These are phyloP conservation scores for Naganishia friedmannii DNA, from an alignment of 768 basidiomycete species.

Conservation along the genomic window DNA sequence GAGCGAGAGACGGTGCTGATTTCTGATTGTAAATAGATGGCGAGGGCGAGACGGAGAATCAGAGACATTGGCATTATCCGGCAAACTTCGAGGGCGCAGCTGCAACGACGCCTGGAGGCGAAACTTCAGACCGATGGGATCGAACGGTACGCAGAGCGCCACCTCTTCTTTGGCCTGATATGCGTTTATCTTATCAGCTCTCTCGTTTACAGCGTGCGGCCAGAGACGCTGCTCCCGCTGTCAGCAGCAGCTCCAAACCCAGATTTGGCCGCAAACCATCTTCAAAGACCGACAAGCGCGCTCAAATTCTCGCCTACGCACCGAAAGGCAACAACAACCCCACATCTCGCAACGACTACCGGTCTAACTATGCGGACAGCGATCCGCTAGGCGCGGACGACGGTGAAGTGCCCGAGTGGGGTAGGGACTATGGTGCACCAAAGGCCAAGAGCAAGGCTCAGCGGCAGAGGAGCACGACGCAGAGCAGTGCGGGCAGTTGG, in stretches of 20 bases:
- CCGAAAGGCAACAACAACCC: constrained; percentile 23
- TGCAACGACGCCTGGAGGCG: constrained; percentile 36
- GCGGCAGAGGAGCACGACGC: constrained; percentile 25
- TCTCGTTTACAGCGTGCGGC: constrained; percentile 11
- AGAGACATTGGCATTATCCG: constrained; percentile 51
- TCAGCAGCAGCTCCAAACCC: constrained; percentile 2
- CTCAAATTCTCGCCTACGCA: constrained; percentile 26
- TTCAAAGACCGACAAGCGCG: constrained; percentile 17
- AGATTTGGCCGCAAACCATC: neutral
- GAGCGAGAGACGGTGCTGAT: constrained; percentile 4
- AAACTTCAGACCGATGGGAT: constrained; percentile 3
- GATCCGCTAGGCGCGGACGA: constrained; percentile 28
- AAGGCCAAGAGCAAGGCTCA: constrained; percentile 24
- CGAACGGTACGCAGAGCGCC: neutral
- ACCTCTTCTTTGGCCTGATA: neutral
- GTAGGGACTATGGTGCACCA: constrained; percentile 48
- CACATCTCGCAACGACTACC: neutral
- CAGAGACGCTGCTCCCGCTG: neutral
- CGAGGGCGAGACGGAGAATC: constrained; percentile 46
- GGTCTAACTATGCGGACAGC: neutral
- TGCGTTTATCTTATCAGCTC: neutral
- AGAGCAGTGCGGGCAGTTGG: neutral
- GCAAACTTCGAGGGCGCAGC: constrained; percentile 52
- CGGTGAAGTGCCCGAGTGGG: constrained; percentile 48
- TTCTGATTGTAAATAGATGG: neutral